Base-by-base conservation (phyloP, 1,284 basidiomycete genomes). In the Pterulicium gracile region DNA sequence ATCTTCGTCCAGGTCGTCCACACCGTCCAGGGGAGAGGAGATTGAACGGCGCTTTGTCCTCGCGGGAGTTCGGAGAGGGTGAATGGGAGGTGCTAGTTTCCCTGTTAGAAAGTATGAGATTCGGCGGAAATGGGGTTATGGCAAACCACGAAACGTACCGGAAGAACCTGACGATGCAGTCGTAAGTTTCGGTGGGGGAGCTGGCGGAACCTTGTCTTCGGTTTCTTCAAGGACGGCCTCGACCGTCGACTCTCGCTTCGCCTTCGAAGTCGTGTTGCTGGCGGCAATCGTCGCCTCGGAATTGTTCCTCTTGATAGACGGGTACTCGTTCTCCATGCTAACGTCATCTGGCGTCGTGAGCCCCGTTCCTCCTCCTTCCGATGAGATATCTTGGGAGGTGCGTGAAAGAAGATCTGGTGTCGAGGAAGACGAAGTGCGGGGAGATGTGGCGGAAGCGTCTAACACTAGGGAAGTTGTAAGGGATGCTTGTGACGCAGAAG, bases 41-140 rank as follows among this genome's bases (percentile, higher is more conserved):
- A 96, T 79, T 1, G 93, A 96, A 15, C 93, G 83, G 2, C 95
- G 81, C 61, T 98, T 98, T 1, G 94, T 98, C 4, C 93, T 78
- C 2, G 87, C 89, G 0, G 94, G 95, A 0, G 94, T 98, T 13
- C 93, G 86, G 13, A 81, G 74, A 41, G 80, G 78, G 52, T 73
- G 69, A 1, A 69, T 62, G 1, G 80, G 79, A 10, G 81, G 79
- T 1, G 68, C 61, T 50, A 66, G 70, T 32, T 32, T 32, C 10
- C 27, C 27, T 32, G n/a, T n/a, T n/a, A 32, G 27, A 32, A n/a
- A 32, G 7, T n/a, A 32, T 10, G n/a, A 10, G 27, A n/a, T n/a
- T 32, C 27, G n/a, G n/a, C n/a, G n/a, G n/a, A n/a, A n/a, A n/a
- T n/a, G n/a, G n/a, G n/a, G n/a, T n/a, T n/a, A n/a, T n/a, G n/a